Percentiles rank a stretch among this genome's conserved stretches.
Evolutionary conservation across 306 rosid species (phyloP).

Genomic region (Acacia acuminata): DNA sequence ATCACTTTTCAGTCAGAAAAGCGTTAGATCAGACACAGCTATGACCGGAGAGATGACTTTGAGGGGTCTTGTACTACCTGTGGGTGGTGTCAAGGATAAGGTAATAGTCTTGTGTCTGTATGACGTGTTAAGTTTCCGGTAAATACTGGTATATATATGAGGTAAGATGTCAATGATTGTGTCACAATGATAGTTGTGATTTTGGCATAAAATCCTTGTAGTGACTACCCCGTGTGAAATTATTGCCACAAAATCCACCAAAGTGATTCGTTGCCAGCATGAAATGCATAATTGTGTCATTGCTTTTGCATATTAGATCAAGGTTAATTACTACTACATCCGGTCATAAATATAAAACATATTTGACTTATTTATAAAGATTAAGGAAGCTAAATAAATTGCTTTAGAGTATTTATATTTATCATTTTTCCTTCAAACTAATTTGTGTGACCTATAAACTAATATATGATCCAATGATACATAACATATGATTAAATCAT

Average conservation of each 20-base stretch:
- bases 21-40: conserved; percentile 92
- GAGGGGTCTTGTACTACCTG: conserved; percentile 97
- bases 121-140: conserved; percentile 20
- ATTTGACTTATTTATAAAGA: no score
- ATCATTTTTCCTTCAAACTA: no score
- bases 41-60: conserved; percentile 99
- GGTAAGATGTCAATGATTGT: conserved; percentile 5
- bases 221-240: background rate
- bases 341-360: no score
- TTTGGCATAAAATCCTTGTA: background rate
- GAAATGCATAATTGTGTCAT: background rate
- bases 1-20: conserved; percentile 76
- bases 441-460: no score
- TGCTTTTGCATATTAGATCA: background rate
- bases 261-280: conserved; percentile 22
- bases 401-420: no score
- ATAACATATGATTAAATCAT: no score
- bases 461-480: no score
- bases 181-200: background rate
- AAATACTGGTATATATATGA: background rate
- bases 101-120: conserved; percentile 40
- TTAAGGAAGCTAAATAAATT: no score
- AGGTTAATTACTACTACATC: background rate
- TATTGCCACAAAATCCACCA: background rate
- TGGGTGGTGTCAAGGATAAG: conserved; percentile 99